phyloP scores from a whole-genome alignment of 2,329 filamentous ascomycete species.

The Colletotrichum orbiculare region DNA sequence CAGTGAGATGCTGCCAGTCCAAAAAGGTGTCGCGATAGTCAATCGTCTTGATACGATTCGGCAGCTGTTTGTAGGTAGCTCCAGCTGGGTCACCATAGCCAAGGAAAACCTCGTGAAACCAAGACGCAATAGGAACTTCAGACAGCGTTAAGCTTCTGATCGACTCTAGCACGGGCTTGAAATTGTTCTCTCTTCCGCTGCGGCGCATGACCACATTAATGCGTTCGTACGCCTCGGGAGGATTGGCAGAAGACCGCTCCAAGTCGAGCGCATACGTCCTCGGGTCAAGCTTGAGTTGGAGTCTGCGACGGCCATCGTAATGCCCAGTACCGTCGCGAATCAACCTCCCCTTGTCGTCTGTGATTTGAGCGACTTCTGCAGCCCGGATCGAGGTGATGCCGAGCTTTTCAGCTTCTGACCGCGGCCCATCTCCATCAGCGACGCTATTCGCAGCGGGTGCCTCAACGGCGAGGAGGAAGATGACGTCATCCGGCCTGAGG shows the following conservation, averaged over 20 bases:
- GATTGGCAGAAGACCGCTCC: conserved; percentile 72
- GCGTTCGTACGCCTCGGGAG: conserved; percentile 81
- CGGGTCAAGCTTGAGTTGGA: conserved; percentile 86
- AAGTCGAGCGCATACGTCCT: conserved; percentile 82
- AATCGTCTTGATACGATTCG: conserved; percentile 80
- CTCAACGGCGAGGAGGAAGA: conserved; percentile 86
- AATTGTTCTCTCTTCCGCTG: conserved; percentile 93
- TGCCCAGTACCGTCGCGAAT: conserved; percentile 73
- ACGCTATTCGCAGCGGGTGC: conserved; percentile 63
- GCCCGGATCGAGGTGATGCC: conserved; percentile 79
- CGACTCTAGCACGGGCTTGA: conserved; percentile 91
- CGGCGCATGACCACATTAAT: conserved; percentile 90
- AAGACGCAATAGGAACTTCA: conserved; percentile 85
- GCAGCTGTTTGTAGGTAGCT: conserved; percentile 85
- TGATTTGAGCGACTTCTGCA: conserved; percentile 86
- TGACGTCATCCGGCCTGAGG: conserved; percentile 85
- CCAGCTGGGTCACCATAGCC: conserved; percentile 93
- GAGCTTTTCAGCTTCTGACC: conserved; percentile 67
- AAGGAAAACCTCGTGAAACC: conserved; percentile 97
- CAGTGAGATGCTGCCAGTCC: conserved; percentile 92
- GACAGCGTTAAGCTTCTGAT: conserved; percentile 88
- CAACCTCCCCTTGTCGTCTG: conserved; percentile 84
- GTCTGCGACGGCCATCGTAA: conserved; percentile 74
- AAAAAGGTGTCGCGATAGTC: conserved; percentile 96
- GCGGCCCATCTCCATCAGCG: conserved; percentile 61